These are phyloP conservation scores for Mucor plumbeus DNA, from an alignment of 371 early-diverging fungal genomes.

Conservation along the genomic window DNA sequence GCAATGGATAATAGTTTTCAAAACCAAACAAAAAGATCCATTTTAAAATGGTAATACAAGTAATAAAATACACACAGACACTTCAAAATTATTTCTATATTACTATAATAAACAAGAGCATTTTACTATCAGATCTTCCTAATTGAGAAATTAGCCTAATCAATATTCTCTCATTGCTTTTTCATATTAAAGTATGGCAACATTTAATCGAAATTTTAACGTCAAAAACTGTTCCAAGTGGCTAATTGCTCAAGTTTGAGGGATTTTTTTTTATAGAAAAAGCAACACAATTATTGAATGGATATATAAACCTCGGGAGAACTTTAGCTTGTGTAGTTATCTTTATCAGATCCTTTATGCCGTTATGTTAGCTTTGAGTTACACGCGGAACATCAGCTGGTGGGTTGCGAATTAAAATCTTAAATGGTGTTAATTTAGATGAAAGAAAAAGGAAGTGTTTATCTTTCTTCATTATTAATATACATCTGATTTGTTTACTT, in stretches of 20 bases:
- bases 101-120: not conserved
- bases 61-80: not conserved
- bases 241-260: too few relatives aligned
- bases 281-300: too few relatives aligned
- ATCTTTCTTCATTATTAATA: too few relatives aligned
- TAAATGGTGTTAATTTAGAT: not conserved
- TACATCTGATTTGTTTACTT: too few relatives aligned
- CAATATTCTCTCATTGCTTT: too few relatives aligned
- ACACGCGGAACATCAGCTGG: not conserved
- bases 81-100: not conserved
- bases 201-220: not conserved
- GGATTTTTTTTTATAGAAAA: not conserved
- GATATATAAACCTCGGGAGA: too few relatives aligned
- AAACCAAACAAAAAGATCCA: conserved; percentile 18
- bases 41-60: conserved; percentile 29
- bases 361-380: not conserved
- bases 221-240: too few relatives aligned
- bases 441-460: too few relatives aligned
- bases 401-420: not conserved
- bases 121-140: conserved; percentile 2
- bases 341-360: not conserved
- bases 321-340: too few relatives aligned
- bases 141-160: not conserved
- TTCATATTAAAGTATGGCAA: not conserved
- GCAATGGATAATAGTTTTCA: conserved; percentile 54